A percentile compares a stretch with the other conserved stretches of the same genome.
Conservation (phyloP, 768 basidiomycete genomes). For the Calocera viscosa region DNA sequence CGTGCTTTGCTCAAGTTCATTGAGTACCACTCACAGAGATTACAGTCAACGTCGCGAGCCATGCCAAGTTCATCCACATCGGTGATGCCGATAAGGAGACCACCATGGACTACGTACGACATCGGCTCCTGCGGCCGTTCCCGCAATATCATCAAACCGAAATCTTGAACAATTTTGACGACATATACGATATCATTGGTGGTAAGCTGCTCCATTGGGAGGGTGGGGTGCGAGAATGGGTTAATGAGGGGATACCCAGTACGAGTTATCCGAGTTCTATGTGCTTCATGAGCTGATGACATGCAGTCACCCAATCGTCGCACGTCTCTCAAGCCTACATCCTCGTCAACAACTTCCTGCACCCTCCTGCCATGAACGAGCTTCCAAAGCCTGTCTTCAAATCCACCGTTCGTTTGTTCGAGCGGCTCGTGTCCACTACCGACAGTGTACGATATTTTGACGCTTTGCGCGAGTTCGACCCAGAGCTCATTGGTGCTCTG, state of each 20-base stretch:
- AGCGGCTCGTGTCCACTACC: too few relatives aligned
- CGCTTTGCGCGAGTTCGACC: conserved; percentile 72
- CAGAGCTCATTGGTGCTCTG: conserved; percentile 74
- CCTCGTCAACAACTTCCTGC: conserved; percentile 66
- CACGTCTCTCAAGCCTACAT: conserved; percentile 39
- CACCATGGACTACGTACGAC: conserved; percentile 51
- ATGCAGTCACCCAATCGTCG: conserved; percentile 11
- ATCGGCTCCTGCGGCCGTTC: conserved; percentile 54
- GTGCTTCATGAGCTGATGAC: background rate
- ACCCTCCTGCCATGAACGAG: conserved; percentile 70
- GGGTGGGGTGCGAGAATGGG: conserved; percentile 41
- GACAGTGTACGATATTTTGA: conserved; percentile 55
- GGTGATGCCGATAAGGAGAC: conserved; percentile 68
- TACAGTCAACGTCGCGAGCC: conserved; percentile 14
- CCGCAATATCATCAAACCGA: conserved; percentile 44
- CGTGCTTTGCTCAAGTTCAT: background rate
- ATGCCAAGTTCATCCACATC: conserved; percentile 53
- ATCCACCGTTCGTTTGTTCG: conserved; percentile 22
- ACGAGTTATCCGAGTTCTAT: conserved; percentile 22
- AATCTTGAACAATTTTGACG: conserved; percentile 47
- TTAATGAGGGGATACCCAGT: conserved; percentile 60
- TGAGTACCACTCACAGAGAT: background rate
- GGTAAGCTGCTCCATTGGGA: conserved; percentile 72
- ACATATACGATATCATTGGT: conserved; percentile 65
- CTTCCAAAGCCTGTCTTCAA: conserved; percentile 51